Percentiles rank a stretch among this genome's conserved stretches.
phyloP scores from a whole-genome alignment of 345 rosid genomes.

The Moricandia moricandioides region DNA sequence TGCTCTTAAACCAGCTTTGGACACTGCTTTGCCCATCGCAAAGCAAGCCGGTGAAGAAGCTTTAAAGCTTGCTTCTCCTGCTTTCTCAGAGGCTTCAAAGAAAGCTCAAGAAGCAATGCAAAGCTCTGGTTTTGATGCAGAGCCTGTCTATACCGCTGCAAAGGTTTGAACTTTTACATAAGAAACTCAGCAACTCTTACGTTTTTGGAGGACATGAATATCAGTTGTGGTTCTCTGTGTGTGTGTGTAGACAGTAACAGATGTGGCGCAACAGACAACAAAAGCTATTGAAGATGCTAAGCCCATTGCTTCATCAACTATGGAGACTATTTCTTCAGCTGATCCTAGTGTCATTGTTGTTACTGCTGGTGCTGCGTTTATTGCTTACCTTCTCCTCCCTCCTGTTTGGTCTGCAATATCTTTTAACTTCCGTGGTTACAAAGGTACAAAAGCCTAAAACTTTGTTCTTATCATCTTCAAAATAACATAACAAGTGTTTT shows the following conservation, averaged over 20 bases:
- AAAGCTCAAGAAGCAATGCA: slow-evolving; percentile 89
- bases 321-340: slow-evolving; percentile 66
- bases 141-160: slow-evolving; percentile 69
- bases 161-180: slow-evolving; percentile 49
- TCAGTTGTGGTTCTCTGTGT: neutral
- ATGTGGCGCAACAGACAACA: slow-evolving; percentile 68
- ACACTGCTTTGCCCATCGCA: slow-evolving; percentile 60
- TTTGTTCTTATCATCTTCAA: neutral
- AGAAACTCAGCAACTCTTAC: neutral
- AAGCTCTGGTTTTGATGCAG: slow-evolving; percentile 70
- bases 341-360: slow-evolving; percentile 72
- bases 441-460: slow-evolving; percentile 46
- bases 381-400: slow-evolving; percentile 71
- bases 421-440: slow-evolving; percentile 77
- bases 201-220: neutral
- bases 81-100: slow-evolving; percentile 75
- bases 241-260: slow-evolving; percentile 59
- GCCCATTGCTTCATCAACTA: slow-evolving; percentile 79
- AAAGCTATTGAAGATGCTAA: slow-evolving; percentile 66
- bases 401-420: slow-evolving; percentile 75
- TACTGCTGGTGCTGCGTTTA: slow-evolving; percentile 64
- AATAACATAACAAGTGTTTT: neutral
- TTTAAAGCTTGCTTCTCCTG: slow-evolving; percentile 81
- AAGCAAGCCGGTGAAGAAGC: slow-evolving; percentile 83
- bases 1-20: slow-evolving; percentile 76